Evolutionary conservation across 208 protist genomes (phyloP), one percentile per base, ranked within the genome.

Genomic region (Crithidia fasciculata): DNA sequence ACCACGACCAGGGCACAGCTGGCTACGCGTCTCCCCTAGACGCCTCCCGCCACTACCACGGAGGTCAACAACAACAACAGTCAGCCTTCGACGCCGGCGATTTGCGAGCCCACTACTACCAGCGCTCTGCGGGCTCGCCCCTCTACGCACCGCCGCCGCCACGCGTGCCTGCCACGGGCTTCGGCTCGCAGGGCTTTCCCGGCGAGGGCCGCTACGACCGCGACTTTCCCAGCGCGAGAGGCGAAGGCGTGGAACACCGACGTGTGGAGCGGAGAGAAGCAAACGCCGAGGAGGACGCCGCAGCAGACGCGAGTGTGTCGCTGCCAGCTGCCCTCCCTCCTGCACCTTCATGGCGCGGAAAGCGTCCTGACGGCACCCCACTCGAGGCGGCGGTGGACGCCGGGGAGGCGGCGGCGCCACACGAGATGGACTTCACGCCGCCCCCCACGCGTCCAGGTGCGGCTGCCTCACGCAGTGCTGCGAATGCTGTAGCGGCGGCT

Each of bases 141-240:
- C 15, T 69, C 39, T 59, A 47, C 52, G 47, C 52, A 7, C 64
- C 53, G 2, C 64, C 28, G 28, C 28, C 28, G 28, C 28, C 28
- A 28, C 28, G 28, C 28, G 0, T 28, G 28, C 28, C 28, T 28
- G 28, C 28, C 28, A 28, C 28, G 28, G 28, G 28, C 28, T 28
- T 28, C 28, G 28, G 28, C 28, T 57, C 15, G 8, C 64, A 60
- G 37, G 28, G 28, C 28, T 28, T 28, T 28, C 40, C 16, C 10
- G 53, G 64, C 18, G 64, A 44, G 52, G 64, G 40, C n/a, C 64
- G 49, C 16, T 59, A 69, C 64, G 39, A 49, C 64, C 36, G n/a
- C 52, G 64, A 49, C 52, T 69, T 50, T 52, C 52, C 49, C 4
- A 50, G 53, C 40, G 37, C 52, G 16, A 2, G 52, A 8, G 53